phyloP scores from a whole-genome alignment of 169 alveolate genomes.

The Blepharisma undulans region DNA sequence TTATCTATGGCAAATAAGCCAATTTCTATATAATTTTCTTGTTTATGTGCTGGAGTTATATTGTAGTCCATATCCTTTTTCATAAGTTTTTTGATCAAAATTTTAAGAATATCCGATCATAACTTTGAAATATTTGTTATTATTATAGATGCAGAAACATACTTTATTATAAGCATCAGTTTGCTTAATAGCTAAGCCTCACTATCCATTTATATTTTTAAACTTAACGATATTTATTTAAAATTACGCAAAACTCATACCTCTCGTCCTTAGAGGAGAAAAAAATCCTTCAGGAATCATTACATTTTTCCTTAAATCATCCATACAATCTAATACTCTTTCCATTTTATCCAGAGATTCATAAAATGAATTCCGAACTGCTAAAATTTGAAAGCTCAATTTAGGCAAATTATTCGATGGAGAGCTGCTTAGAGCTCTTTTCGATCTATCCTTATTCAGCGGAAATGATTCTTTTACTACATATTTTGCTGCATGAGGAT shows the following conservation, averaged over 20 bases:
- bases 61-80: constrained; percentile 29
- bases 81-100: constrained; percentile 3
- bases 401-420: background rate
- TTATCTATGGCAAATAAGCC: too few relatives aligned
- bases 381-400: background rate
- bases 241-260: background rate
- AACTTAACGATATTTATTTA: background rate
- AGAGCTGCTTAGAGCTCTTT: background rate
- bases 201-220: background rate
- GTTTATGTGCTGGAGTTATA: constrained; percentile 4
- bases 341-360: background rate
- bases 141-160: constrained; percentile 64
- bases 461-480: background rate
- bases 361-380: background rate
- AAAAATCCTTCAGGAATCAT: background rate
- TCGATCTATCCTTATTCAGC: background rate
- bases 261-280: background rate
- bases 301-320: background rate
- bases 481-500: background rate
- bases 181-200: background rate
- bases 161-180: background rate
- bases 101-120: constrained; percentile 56
- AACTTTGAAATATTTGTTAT: constrained; percentile 60
- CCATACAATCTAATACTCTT: background rate
- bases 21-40: too few relatives aligned